Percentiles rank a stretch among this genome's conserved stretches.
Conservation (phyloP, 2,329 filamentous ascomycete genomes). For the Aspergillus tubingensis region DNA sequence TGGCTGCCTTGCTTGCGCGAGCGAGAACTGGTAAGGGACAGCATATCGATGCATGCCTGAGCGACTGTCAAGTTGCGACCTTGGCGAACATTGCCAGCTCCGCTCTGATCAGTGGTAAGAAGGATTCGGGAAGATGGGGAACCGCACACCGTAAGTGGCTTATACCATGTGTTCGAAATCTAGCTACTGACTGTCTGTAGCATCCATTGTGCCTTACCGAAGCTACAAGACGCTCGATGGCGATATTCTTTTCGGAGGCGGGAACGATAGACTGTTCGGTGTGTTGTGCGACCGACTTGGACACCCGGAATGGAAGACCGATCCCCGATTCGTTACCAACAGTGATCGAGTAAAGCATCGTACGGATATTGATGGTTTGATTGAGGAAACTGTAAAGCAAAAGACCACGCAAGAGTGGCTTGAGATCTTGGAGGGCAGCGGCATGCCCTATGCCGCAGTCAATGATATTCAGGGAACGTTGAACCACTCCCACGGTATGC, state of each 20-base stretch:
- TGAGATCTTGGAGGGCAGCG: slow-evolving; percentile 79
- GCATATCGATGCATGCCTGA: slow-evolving; percentile 87
- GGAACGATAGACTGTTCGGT: slow-evolving; percentile 64
- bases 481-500: slow-evolving; percentile 76
- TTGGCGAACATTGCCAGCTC: slow-evolving; percentile 95
- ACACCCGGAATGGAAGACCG: slow-evolving; percentile 60
- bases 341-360: slow-evolving; percentile 66
- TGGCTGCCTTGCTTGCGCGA: slow-evolving; percentile 84
- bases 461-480: slow-evolving; percentile 88
- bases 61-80: slow-evolving; percentile 93
- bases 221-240: slow-evolving; percentile 70
- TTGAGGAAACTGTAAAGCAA: slow-evolving; percentile 71
- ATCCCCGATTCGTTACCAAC: slow-evolving; percentile 61
- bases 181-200: slow-evolving; percentile 40
- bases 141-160: slow-evolving; percentile 78
- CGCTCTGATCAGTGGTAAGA: slow-evolving; percentile 81
- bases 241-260: slow-evolving; percentile 64
- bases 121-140: slow-evolving; percentile 88
- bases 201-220: slow-evolving; percentile 95
- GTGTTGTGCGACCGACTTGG: slow-evolving; percentile 60
- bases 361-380: slow-evolving; percentile 72
- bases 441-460: slow-evolving; percentile 91
- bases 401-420: slow-evolving; percentile 90
- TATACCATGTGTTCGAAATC: not conserved
- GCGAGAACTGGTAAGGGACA: slow-evolving; percentile 77